Base-by-base conservation (phyloP, 2,329 filamentous ascomycete species). In the Epicoccum sorghinum region DNA sequence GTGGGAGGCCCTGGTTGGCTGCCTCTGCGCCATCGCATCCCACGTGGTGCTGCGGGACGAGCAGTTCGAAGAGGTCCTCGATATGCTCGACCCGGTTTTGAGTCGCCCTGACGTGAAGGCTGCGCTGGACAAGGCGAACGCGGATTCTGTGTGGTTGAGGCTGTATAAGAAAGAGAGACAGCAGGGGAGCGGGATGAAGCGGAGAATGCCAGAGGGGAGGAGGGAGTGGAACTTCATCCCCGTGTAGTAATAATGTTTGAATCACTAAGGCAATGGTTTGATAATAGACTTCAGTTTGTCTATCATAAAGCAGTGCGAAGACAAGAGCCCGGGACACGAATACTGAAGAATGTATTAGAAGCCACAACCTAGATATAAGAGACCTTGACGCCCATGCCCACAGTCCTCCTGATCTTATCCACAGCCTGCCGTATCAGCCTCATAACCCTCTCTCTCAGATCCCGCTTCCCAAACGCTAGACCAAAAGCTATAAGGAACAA, bases 331-430 rank as follows among this genome's bases (percentile, higher is more conserved):
- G 18, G 18, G 18, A 18, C 18, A 29, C 27, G 27, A 6, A 29
- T 8, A 23, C 14, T 12, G 36, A 38, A 10, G 36, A 3, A 8
- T 38, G 36, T 9, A 5, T 25, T 5, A 6, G 9, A 22, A 25
- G 18, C 4, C 8, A 25, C 22, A 13, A 29, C 9, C 22, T 24
- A 39, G 23, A 99, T 96, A 78, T 98, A 98, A 73, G 90, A 96
- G 68, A 98, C 93, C 79, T 97, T 98, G 60, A 96, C 90, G 2
- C 93, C 95, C 93, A 98, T 98, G 1, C 93, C 93, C 4, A 93
- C 88, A 0, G 95, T 98, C 40, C 86, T 83, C 71, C 85, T 86
- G 36, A 96, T 79, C 78, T 96, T 97, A 49, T 85, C 83, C 91
- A 91, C 96, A 8, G 86, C 86, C 25, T 83, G 80, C 35, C 83